Base-by-base conservation (phyloP, 371 early-diverging fungal species). In the Mortierella sp. region DNA sequence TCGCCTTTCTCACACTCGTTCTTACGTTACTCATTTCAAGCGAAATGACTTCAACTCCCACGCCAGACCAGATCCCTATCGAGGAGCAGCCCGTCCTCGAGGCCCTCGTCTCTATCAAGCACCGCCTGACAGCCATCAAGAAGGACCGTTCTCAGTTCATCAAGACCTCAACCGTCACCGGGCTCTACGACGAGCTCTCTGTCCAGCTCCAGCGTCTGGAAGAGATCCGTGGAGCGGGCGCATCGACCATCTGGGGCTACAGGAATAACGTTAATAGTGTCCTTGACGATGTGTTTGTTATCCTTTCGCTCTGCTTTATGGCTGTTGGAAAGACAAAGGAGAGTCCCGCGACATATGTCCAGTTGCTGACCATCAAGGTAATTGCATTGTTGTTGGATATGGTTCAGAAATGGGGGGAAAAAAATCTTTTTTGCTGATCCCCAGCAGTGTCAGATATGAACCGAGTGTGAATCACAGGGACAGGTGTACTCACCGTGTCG, bases 341-440 rank as follows among this genome's bases (percentile, higher is more conserved):
- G 86, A 91, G 93, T 74, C 95, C 96, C 19, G 96, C 96, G 44
- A 94, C 95, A 1, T 95, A 96, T 86, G 95, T 93, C 2, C 95
- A 96, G 74, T 86, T 96, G 70, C 91, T 94, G 1, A 95, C 96
- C 8, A 93, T 95, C 72, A 94, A 95, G 91, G 95, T 94, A 93
- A 75, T 43, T 54, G 43, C 14, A 10, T 9, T 67, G 43, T 54
- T 9, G n/a, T 19, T 54, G 24, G 37, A 37, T 31, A 19, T 64
- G 37, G 61, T 31, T 31, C 31, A 37, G 34, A 61, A 59, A 61
- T n/a, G 55, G 21, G 4, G 34, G 28, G 21, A 43, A 40, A 67
- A 67, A 67, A 67, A 40, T 67, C 67, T 67, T 67, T 43, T 43
- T 37, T 19, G 31, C 11, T n/a, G n/a, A n/a, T 24, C 19, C 5